Evolutionary conservation across 768 basidiomycete genomes (phyloP).

Genomic region (Phlebiopsis flavidoalba): DNA sequence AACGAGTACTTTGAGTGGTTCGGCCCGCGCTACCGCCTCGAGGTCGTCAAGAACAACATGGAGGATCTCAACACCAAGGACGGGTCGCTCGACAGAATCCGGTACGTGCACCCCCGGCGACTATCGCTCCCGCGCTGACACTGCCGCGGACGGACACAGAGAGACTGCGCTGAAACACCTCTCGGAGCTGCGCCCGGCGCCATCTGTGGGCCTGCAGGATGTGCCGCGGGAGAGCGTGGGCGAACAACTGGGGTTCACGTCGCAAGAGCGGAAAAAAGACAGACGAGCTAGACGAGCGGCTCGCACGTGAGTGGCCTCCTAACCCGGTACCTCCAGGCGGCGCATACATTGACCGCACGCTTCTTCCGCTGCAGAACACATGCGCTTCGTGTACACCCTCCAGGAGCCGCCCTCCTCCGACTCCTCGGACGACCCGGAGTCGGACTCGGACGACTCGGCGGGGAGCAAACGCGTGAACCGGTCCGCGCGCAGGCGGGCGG

Average conservation of each 20-base stretch:
- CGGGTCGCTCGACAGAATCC: conserved; percentile 72
- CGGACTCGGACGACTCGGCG: conserved; percentile 38
- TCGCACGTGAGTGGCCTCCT: conserved; percentile 56
- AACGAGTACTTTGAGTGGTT: conserved; percentile 97
- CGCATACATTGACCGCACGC: background rate
- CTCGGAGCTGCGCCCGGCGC: conserved; percentile 61
- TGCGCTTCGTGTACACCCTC: conserved; percentile 48
- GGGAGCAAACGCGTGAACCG: conserved; percentile 22
- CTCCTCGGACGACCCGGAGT: conserved; percentile 24
- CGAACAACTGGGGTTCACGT: conserved; percentile 56
- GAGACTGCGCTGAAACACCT: conserved; percentile 49
- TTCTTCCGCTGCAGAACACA: conserved; percentile 51
- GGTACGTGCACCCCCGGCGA: conserved; percentile 38
- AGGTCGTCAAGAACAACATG: conserved; percentile 91
- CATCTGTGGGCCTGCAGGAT: conserved; percentile 82
- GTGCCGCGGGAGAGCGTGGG: conserved; percentile 70
- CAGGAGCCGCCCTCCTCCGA: conserved; percentile 23
- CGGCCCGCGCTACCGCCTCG: conserved; percentile 89
- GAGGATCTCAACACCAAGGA: conserved; percentile 87
- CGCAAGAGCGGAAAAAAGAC: conserved; percentile 36
- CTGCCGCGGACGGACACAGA: conserved; percentile 33
- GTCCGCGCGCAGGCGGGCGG: conserved; percentile 22
- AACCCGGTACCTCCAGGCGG: background rate
- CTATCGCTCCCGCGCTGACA: background rate
- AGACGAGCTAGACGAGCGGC: conserved; percentile 62